A percentile compares a stretch with the other conserved stretches of the same genome.
Evolutionary conservation across 1,284 basidiomycete species (phyloP).

Genomic region (Rugosomyces carneus): DNA sequence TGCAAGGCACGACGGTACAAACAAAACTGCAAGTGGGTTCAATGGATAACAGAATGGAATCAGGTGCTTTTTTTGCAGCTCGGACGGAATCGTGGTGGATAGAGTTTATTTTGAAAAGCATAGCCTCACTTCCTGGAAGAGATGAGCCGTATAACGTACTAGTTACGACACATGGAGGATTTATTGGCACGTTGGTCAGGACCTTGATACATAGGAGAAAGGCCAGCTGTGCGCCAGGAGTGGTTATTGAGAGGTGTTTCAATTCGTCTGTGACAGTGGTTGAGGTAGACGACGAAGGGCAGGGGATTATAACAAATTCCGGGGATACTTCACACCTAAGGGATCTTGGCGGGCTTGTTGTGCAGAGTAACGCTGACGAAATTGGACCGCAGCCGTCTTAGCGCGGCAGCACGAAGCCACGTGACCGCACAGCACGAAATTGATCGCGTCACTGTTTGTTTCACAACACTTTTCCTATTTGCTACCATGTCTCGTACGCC

Average conservation of each 20-base stretch:
- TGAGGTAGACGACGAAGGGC: constrained; percentile 37
- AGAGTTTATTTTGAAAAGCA: constrained; percentile 33
- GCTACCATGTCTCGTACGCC: constrained; percentile 11
- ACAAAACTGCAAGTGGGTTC: constrained; percentile 15
- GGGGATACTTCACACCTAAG: constrained; percentile 51
- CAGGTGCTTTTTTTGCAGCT: constrained; percentile 31
- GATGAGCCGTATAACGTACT: constrained; percentile 39
- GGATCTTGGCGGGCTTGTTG: constrained; percentile 18
- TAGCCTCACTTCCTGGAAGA: constrained; percentile 21
- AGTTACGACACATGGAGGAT: constrained; percentile 61
- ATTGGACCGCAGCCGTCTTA: not conserved
- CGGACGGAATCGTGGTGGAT: constrained; percentile 61
- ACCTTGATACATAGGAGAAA: constrained; percentile 36
- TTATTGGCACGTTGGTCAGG: constrained; percentile 48
- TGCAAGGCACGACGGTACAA: constrained; percentile 42
- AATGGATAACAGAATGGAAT: constrained; percentile 31
- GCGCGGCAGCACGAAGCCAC: not conserved
- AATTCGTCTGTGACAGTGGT: constrained; percentile 61
- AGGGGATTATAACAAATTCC: constrained; percentile 44
- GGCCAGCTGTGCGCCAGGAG: constrained; percentile 32
- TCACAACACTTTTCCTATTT: constrained; percentile 7
- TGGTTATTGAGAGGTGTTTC: constrained; percentile 38
- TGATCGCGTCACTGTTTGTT: not conserved
- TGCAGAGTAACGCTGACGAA: constrained; percentile 49
- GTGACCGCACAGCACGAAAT: not conserved